A percentile compares a stretch with the other conserved stretches of the same genome.
These are phyloP conservation scores for Xerocomus spinulosus DNA, from an alignment of 768 basidiomycete genomes.

Conservation along the genomic window DNA sequence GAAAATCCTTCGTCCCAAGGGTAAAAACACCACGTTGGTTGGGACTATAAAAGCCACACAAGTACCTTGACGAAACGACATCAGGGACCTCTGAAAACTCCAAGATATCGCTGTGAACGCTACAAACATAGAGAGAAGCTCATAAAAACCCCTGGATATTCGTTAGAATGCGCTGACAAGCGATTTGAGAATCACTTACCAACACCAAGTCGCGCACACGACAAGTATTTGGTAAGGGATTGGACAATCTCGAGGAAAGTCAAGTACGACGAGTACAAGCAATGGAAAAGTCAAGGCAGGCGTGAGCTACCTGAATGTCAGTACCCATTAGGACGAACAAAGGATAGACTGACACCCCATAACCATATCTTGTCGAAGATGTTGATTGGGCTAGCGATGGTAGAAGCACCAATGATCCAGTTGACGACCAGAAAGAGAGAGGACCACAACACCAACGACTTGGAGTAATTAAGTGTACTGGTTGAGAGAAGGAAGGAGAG, in stretches of 20 bases:
- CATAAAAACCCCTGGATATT: slow-evolving; percentile 50
- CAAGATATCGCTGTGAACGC: background rate
- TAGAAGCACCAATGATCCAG: slow-evolving; percentile 60
- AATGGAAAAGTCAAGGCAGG: slow-evolving; percentile 60
- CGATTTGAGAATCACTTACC: slow-evolving; percentile 36
- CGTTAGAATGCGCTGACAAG: slow-evolving; percentile 9
- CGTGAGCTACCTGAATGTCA: slow-evolving; percentile 38
- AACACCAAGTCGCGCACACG: slow-evolving; percentile 56
- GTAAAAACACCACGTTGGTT: slow-evolving; percentile 24
- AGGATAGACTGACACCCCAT: slow-evolving; percentile 42
- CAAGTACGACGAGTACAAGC: slow-evolving; percentile 59
- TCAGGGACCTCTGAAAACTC: slow-evolving; percentile 8
- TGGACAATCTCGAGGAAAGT: slow-evolving; percentile 63
- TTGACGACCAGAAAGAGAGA: slow-evolving; percentile 61
- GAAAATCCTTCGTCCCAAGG: slow-evolving; percentile 43
- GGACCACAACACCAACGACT: slow-evolving; percentile 59
- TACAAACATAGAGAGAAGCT: slow-evolving; percentile 45
- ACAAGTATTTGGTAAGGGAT: slow-evolving; percentile 60
- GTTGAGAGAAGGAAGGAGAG: background rate
- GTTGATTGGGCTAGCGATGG: slow-evolving; percentile 41
- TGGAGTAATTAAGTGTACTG: slow-evolving; percentile 2
- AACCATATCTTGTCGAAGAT: slow-evolving; percentile 58
- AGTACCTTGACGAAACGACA: slow-evolving; percentile 25
- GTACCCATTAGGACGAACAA: background rate
- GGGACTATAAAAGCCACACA: slow-evolving; percentile 41